phyloP scores from a whole-genome alignment of 495 filamentous ascomycete species.

The Tetracladium setigerum region DNA sequence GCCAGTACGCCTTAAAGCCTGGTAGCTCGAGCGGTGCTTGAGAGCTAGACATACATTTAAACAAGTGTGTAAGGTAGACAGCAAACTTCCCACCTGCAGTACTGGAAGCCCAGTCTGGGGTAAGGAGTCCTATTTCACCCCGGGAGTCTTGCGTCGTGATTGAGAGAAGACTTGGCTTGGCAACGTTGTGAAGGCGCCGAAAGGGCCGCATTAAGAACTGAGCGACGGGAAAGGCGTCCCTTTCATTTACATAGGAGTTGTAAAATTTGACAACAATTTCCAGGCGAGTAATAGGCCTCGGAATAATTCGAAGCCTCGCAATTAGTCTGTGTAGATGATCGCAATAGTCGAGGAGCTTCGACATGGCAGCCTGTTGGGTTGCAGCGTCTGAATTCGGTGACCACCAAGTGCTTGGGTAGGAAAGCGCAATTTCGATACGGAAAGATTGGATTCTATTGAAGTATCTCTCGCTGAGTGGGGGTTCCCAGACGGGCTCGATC shows the following conservation, averaged over 20 bases:
- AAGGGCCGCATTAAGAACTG: slow-evolving; percentile 8
- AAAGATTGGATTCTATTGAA: slow-evolving; percentile 12
- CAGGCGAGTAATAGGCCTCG: background rate
- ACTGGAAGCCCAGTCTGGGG: background rate
- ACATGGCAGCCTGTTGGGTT: slow-evolving; percentile 1
- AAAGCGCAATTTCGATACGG: slow-evolving; percentile 3
- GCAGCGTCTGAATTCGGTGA: background rate
- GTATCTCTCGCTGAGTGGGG: slow-evolving; percentile 5
- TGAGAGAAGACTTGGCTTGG: slow-evolving; percentile 1
- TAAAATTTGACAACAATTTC: slow-evolving; percentile 8
- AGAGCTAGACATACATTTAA: slow-evolving; percentile 1
- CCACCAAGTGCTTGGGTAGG: background rate
- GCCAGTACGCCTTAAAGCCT: slow-evolving; percentile 9
- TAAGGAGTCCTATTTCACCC: slow-evolving; percentile 4
- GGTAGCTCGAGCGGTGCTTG: background rate
- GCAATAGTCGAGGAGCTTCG: slow-evolving; percentile 9
- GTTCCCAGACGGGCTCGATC: slow-evolving; percentile 5
- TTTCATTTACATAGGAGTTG: slow-evolving; percentile 1
- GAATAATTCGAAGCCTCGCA: slow-evolving; percentile 4
- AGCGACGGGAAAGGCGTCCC: background rate
- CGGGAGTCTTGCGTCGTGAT: background rate
- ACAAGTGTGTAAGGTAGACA: slow-evolving; percentile 3
- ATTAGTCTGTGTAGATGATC: slow-evolving; percentile 10
- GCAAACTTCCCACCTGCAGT: background rate
- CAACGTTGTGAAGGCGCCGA: slow-evolving; percentile 7